Evolutionary conservation across 441 rosid genomes (phyloP).

Genomic region (Euphorbia celastroides): DNA sequence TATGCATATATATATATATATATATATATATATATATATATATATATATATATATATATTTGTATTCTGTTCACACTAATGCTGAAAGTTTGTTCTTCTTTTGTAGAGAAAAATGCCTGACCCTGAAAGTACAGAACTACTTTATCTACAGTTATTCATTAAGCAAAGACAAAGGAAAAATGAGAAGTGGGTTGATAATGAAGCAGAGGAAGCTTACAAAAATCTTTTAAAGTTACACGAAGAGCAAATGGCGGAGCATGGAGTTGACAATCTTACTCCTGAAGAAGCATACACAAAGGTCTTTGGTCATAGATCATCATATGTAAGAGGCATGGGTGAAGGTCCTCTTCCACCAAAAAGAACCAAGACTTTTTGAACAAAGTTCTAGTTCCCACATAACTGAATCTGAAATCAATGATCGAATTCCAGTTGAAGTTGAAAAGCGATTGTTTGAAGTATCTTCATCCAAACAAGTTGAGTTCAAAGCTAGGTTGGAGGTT

Average conservation of each 20-base stretch:
- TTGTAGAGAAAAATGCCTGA: not conserved
- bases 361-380: not conserved
- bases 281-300: not conserved
- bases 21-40: no score
- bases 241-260: not conserved
- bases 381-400: not conserved
- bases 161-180: not conserved
- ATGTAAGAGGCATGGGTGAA: not conserved
- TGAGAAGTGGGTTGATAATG: not conserved
- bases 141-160: no score
- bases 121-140: not conserved
- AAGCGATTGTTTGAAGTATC: not conserved
- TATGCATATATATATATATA: no score
- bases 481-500: not conserved
- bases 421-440: not conserved
- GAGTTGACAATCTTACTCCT: not conserved
- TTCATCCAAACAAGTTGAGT: not conserved
- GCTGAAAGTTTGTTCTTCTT: not conserved
- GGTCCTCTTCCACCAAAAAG: not conserved
- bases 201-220: not conserved
- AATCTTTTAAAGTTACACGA: not conserved
- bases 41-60: no score
- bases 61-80: no score
- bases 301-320: not conserved
- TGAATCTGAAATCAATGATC: not conserved